These are phyloP conservation scores for Linum trigynum DNA, from an alignment of 345 rosid genomes.

Conservation along the genomic window DNA sequence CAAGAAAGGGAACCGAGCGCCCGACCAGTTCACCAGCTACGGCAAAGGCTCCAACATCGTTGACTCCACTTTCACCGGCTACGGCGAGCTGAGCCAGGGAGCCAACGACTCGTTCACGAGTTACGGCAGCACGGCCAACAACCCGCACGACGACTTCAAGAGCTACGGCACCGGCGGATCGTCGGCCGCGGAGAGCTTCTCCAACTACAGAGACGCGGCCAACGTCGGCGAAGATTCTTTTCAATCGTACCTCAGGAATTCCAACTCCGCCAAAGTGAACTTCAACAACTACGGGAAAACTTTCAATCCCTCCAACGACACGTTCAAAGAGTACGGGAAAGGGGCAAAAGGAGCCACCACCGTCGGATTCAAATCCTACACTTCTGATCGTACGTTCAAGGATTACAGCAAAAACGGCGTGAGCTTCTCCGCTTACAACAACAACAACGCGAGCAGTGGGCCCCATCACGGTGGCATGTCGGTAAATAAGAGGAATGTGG, in stretches of 20 bases:
- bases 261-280: conserved; percentile 18
- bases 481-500: conserved; percentile 19
- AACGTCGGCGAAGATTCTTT: conserved; percentile 23
- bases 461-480: conserved; percentile 4
- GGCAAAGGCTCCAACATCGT: conserved; percentile 17
- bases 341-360: conserved; percentile 16
- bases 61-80: conserved; percentile 20
- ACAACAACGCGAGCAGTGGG: neutral
- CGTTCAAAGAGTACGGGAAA: conserved; percentile 21
- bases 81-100: conserved; percentile 18
- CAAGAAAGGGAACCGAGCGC: conserved; percentile 23
- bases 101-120: conserved; percentile 21
- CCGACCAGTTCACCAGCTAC: conserved; percentile 19
- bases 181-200: conserved; percentile 12
- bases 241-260: conserved; percentile 17
- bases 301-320: conserved; percentile 22
- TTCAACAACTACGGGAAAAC: conserved; percentile 21
- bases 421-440: conserved; percentile 14
- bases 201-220: conserved; percentile 17
- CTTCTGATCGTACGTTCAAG: conserved; percentile 20
- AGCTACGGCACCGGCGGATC: conserved; percentile 18
- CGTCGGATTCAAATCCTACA: conserved; percentile 16
- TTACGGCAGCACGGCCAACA: conserved; percentile 20
- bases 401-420: conserved; percentile 18
- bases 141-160: conserved; percentile 20